Evolutionary conservation across 371 early-diverging fungal species (phyloP), one percentile per base, ranked within the genome.

Genomic region (Mucor saturninus): DNA sequence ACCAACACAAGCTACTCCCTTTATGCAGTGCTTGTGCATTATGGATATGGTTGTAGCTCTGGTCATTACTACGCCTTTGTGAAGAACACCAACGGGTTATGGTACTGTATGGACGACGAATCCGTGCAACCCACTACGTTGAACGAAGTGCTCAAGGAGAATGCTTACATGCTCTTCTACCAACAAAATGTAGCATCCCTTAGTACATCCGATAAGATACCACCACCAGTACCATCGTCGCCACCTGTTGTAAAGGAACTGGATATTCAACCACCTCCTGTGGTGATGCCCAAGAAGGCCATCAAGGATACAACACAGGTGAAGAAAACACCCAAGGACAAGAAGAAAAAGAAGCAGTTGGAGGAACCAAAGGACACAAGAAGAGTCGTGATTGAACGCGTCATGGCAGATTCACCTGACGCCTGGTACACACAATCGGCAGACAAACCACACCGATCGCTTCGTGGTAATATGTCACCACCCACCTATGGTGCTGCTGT

Each of bases 131-230:
- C 75, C 56, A 92, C 89, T 37, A 80, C 88, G 51, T 57, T 84
- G 10, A 73, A 79, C 26, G 85, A 88, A 8, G 95, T 93, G 0
- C 68, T 94, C 13, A 62, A 55, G 0, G 87, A 92, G 67, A 73
- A 82, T n/a, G 95, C 94, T 1, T 96, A 96, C 60, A 83, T 96
- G 78, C 77, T 96, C 8, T 94, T 96, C 62, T 96, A 96, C 67
- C 61, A 59, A 31, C 65, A 64, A 57, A 8, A 45, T 21, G 21
- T 21, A 21, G 21, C 21, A 21, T 21, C 21, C 2, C 4, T 26
- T 7, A 7, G n/a, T 10, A 43, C 21, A 7, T 29, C 10, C 31
- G 13, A 30, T 3, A 3, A 50, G 14, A 10, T 8, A 30, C 7
- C 10, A 49, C 2, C 2, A 30, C 50, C 50, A 6, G 2, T 1